Conservation (phyloP, 2,329 filamentous ascomycete species). For the Cylindrodendrum hubeiense region DNA sequence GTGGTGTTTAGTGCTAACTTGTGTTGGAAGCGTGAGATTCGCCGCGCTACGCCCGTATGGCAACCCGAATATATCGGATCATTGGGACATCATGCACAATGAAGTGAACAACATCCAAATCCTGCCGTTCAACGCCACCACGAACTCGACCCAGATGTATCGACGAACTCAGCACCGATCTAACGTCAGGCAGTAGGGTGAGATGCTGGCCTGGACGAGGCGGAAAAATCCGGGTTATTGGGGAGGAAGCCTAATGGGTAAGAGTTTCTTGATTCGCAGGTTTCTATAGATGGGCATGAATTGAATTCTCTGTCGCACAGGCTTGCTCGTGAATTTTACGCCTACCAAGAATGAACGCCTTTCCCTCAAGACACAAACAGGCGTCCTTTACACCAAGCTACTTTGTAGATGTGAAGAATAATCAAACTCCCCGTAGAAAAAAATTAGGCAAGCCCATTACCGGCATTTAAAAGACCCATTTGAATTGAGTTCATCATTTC, state of each 20-base stretch:
- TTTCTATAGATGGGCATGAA: background rate
- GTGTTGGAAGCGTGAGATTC: slow-evolving; percentile 51
- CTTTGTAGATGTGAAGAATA: background rate
- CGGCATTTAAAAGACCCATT: too few relatives aligned
- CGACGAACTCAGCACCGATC: slow-evolving; percentile 22
- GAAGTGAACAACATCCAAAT: slow-evolving; percentile 51
- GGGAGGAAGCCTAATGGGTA: background rate
- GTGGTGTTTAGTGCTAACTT: slow-evolving; percentile 21
- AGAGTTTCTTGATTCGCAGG: background rate
- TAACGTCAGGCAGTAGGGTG: background rate
- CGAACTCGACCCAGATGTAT: slow-evolving; percentile 41
- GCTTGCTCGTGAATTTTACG: background rate
- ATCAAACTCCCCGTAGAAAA: too few relatives aligned
- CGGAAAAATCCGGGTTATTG: background rate
- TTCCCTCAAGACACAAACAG: background rate
- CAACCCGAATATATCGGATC: slow-evolving; percentile 53
- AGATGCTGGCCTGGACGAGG: background rate
- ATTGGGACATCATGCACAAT: slow-evolving; percentile 56
- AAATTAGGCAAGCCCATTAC: too few relatives aligned
- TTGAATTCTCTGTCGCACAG: background rate
- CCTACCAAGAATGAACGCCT: background rate
- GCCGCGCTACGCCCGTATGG: slow-evolving; percentile 57
- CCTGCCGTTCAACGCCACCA: slow-evolving; percentile 45
- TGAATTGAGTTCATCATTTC: background rate
- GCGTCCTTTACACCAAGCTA: background rate